These are phyloP conservation scores for Echeveria elegans DNA, from an alignment of 164 flowering plant species.

Conservation along the genomic window DNA sequence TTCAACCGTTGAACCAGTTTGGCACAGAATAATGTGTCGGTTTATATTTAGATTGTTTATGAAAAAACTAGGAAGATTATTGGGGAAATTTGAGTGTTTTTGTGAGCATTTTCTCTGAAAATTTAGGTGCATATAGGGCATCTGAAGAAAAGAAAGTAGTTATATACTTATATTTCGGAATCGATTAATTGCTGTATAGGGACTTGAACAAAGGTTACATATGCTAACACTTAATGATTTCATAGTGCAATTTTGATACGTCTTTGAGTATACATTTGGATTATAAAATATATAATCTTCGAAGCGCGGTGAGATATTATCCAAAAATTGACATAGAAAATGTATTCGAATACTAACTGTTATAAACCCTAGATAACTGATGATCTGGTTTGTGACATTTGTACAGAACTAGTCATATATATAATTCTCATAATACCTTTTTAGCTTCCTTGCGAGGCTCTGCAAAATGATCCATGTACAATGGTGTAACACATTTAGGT, in stretches of 20 bases:
- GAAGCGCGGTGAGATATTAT: too few species aligned
- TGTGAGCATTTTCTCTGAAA: neutral
- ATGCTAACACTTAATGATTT: neutral
- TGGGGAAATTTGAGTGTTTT: neutral
- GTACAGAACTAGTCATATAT: neutral
- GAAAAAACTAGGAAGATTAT: neutral
- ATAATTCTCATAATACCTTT: neutral
- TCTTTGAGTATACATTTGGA: too few species aligned
- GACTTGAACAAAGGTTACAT: neutral
- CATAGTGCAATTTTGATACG: neutral
- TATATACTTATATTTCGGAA: neutral
- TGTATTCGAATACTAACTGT: too few species aligned
- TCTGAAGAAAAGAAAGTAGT: neutral
- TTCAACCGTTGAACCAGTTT: neutral
- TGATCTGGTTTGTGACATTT: neutral
- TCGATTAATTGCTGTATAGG: neutral
- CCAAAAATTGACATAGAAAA: too few species aligned
- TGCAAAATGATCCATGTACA: neutral
- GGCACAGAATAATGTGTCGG: neutral
- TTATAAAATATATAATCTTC: too few species aligned
- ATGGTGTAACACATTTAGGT: neutral
- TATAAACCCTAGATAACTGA: too few species aligned
- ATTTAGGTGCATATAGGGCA: neutral
- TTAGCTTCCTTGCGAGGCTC: neutral
- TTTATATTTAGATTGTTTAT: too few species aligned